Percentiles rank a stretch among this genome's conserved stretches.
Conservation (phyloP, 495 filamentous ascomycete genomes). For the Hypoxylon fragiforme region DNA sequence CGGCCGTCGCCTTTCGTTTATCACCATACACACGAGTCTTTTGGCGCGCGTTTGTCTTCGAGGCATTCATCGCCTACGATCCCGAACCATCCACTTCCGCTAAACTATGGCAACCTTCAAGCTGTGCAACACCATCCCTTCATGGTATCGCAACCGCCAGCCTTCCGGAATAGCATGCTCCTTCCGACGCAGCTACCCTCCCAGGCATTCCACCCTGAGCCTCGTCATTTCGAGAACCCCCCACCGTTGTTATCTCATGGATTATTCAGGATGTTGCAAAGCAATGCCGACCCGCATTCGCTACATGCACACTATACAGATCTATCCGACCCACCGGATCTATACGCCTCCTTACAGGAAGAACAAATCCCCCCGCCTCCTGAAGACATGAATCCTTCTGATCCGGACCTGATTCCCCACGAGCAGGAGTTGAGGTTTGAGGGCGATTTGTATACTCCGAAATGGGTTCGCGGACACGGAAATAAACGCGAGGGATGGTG, state of each 20-base stretch:
- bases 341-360: slow-evolving; percentile 70
- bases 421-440: slow-evolving; percentile 79
- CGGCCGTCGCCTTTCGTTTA: slow-evolving; percentile 60
- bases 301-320: slow-evolving; percentile 65
- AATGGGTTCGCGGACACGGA: slow-evolving; percentile 76
- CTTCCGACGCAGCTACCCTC: slow-evolving; percentile 45
- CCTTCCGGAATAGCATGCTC: slow-evolving; percentile 53
- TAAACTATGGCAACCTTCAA: slow-evolving; percentile 57
- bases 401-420: slow-evolving; percentile 69
- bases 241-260: slow-evolving; percentile 65
- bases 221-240: slow-evolving; percentile 55
- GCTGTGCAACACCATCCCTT: slow-evolving; percentile 57
- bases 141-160: slow-evolving; percentile 51
- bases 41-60: slow-evolving; percentile 52
- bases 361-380: slow-evolving; percentile 68
- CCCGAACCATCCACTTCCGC: slow-evolving; percentile 53
- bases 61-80: slow-evolving; percentile 60
- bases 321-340: slow-evolving; percentile 68
- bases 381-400: slow-evolving; percentile 73
- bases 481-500: slow-evolving; percentile 87
- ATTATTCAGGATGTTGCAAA: slow-evolving; percentile 68
- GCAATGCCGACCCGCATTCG: slow-evolving; percentile 65
- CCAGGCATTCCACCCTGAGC: slow-evolving; percentile 50
- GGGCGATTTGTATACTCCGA: slow-evolving; percentile 76
- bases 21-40: slow-evolving; percentile 54